Evolutionary conservation across 1,284 basidiomycete species (phyloP).

Genomic region (Pseudozyma sp.): DNA sequence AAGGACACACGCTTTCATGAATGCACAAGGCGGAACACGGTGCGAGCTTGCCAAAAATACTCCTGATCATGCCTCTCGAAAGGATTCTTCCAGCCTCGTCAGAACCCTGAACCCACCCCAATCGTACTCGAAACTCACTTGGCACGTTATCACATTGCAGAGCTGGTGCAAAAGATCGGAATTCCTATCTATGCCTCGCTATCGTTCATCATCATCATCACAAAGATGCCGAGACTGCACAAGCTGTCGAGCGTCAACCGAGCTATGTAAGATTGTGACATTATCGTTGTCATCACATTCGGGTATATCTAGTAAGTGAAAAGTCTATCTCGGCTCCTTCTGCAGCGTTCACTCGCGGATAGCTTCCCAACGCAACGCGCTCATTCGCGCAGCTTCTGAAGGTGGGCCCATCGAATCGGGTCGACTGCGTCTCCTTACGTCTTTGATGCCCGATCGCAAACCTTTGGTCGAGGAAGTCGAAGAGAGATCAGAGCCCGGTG

Average conservation of each 20-base stretch:
- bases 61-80: neutral
- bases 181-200: too few species aligned
- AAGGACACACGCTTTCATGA: too few species aligned
- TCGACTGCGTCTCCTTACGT: slow-evolving; percentile 26
- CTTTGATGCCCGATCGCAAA: slow-evolving; percentile 32
- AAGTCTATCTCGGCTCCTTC: neutral
- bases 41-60: slow-evolving; percentile 11
- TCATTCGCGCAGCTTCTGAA: slow-evolving; percentile 43
- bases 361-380: slow-evolving; percentile 41
- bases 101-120: too few species aligned
- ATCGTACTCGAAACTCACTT: too few species aligned
- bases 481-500: slow-evolving; percentile 19
- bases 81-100: neutral
- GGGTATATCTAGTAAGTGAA: slow-evolving; percentile 6
- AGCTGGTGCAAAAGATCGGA: too few species aligned
- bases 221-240: too few species aligned
- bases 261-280: too few species aligned
- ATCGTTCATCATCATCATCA: neutral
- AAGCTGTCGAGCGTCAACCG: too few species aligned
- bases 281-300: neutral
- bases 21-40: neutral
- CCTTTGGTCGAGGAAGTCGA: slow-evolving; percentile 28
- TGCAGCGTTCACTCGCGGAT: slow-evolving; percentile 36
- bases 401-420: slow-evolving; percentile 51
- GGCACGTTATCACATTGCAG: neutral